These are phyloP conservation scores for Eragrostis tef DNA, from an alignment of 202 grass and related monocot species.

Conservation along the genomic window DNA sequence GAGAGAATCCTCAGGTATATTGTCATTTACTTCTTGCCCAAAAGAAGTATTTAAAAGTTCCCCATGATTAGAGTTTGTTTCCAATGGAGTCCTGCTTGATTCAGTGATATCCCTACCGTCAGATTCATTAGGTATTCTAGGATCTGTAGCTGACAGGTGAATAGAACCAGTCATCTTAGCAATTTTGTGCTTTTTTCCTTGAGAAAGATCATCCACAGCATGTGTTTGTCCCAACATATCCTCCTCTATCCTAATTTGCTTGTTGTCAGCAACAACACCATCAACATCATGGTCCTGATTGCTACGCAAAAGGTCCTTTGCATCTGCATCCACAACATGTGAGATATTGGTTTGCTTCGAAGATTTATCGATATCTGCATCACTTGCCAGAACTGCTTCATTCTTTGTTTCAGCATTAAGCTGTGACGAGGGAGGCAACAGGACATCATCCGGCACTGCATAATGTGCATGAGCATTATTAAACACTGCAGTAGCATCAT, in stretches of 20 bases:
- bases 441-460: constrained; percentile 29
- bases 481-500: background rate
- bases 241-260: constrained; percentile 35
- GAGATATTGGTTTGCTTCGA: constrained; percentile 17
- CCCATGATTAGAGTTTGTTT: constrained; percentile 29
- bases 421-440: constrained; percentile 39
- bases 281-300: constrained; percentile 1
- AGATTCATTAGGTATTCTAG: constrained; percentile 36
- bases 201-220: constrained; percentile 34
- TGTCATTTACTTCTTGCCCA: constrained; percentile 47
- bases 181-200: constrained; percentile 37
- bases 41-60: constrained; percentile 29
- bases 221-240: constrained; percentile 10
- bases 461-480: constrained; percentile 32
- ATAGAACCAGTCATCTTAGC: constrained; percentile 37
- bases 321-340: constrained; percentile 31
- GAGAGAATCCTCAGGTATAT: constrained; percentile 37
- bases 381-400: background rate
- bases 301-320: constrained; percentile 30
- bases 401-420: constrained; percentile 36
- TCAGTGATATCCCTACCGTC: constrained; percentile 11
- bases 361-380: constrained; percentile 35
- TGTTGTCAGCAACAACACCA: constrained; percentile 41
- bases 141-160: constrained; percentile 29
- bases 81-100: constrained; percentile 16